phyloP scores from a whole-genome alignment of 495 filamentous ascomycete species.

The Lasiosphaeris hirsuta region DNA sequence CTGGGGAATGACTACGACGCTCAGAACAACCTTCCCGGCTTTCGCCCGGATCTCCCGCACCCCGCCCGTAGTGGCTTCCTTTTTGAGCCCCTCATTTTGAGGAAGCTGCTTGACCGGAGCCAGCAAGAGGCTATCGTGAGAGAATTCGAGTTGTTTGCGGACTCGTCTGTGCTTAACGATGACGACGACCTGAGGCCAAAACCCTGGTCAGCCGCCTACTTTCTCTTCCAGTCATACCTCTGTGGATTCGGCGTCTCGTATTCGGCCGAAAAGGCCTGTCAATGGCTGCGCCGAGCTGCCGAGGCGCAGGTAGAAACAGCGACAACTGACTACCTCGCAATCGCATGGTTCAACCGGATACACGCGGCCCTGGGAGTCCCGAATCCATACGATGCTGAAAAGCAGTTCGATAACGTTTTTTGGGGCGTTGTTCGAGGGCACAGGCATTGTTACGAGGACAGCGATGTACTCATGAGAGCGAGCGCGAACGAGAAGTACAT shows the following conservation, averaged over 20 bases:
- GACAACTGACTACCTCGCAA: constrained; percentile 5
- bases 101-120: background rate
- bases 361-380: constrained; percentile 2
- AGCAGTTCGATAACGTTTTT: constrained; percentile 5
- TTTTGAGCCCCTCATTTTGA: constrained; percentile 6
- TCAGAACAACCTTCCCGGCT: constrained; percentile 15
- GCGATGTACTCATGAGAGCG: background rate
- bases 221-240: constrained; percentile 12
- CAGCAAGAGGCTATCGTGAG: constrained; percentile 10
- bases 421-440: constrained; percentile 5
- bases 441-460: constrained; percentile 5
- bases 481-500: background rate
- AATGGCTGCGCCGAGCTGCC: constrained; percentile 10
- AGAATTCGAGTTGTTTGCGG: constrained; percentile 8
- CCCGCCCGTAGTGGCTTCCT: constrained; percentile 5
- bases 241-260: constrained; percentile 3
- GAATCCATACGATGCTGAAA: constrained; percentile 9
- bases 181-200: background rate
- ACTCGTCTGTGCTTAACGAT: background rate
- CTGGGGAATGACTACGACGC: constrained; percentile 17
- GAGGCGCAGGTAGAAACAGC: background rate
- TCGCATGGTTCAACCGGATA: constrained; percentile 12
- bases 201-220: constrained; percentile 3
- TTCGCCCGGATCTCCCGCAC: constrained; percentile 7
- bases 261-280: constrained; percentile 1